Conservation (phyloP, 192 early-diverging fungal genomes). For the Entomortierella parvispora region DNA sequence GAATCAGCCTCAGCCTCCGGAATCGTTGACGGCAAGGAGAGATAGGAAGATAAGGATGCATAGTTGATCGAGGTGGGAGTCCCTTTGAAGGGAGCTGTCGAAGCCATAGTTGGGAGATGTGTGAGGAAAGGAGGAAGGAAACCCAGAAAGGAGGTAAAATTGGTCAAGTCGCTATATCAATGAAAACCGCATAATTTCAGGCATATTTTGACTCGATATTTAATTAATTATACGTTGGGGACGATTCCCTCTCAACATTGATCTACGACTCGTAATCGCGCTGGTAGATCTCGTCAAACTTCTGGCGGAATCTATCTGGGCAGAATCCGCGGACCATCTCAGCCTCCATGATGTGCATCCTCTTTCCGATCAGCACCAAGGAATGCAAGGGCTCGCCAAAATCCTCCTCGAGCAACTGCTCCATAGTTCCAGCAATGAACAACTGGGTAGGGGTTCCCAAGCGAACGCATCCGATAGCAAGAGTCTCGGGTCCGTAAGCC, state of each 20-base stretch:
- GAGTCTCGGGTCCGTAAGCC: slow-evolving; percentile 79
- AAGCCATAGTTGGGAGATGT: too few species aligned
- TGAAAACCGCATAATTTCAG: too few species aligned
- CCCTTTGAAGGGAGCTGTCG: too few species aligned
- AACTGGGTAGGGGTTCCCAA: slow-evolving; percentile 84
- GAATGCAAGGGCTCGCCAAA: slow-evolving; percentile 97
- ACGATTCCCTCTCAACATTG: background rate
- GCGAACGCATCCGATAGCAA: slow-evolving; percentile 93
- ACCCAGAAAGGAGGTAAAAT: too few species aligned
- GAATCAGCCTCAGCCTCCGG: too few species aligned
- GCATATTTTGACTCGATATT: too few species aligned
- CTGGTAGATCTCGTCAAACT: slow-evolving; percentile 73
- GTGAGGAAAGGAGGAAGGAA: too few species aligned
- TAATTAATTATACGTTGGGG: background rate
- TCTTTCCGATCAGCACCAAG: slow-evolving; percentile 86
- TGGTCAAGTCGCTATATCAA: too few species aligned
- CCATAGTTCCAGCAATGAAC: slow-evolving; percentile 88
- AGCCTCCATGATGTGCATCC: slow-evolving; percentile 94
- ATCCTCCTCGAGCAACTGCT: slow-evolving; percentile 83
- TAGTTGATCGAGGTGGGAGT: too few species aligned
- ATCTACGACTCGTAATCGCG: slow-evolving; percentile 66
- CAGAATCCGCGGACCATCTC: slow-evolving; percentile 87
- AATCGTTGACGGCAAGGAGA: too few species aligned
- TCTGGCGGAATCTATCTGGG: slow-evolving; percentile 62
- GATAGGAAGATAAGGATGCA: too few species aligned